phyloP scores from a whole-genome alignment of 176 grass and related monocot species.

The Raddia guianensis region DNA sequence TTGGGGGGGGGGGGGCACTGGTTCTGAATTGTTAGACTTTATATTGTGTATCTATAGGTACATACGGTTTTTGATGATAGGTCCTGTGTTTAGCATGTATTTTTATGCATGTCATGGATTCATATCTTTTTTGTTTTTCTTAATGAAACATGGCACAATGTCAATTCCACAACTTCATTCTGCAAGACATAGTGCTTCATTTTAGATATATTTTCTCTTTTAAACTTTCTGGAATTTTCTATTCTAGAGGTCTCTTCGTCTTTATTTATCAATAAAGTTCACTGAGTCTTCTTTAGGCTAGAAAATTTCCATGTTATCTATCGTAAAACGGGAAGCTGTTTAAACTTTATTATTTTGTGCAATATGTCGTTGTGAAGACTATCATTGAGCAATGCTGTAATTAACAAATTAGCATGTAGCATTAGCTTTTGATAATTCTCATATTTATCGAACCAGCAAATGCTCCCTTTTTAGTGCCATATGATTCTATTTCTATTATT shows the following conservation, averaged over 20 bases:
- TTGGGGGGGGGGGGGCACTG: background rate
- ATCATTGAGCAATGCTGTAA: constrained; percentile 10
- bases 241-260: constrained; percentile 7
- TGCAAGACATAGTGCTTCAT: background rate
- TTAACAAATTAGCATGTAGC: background rate
- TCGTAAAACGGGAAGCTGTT: background rate
- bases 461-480: background rate
- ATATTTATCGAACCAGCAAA: background rate
- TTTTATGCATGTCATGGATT: background rate
- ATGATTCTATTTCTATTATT: constrained; percentile 6
- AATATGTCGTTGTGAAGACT: background rate
- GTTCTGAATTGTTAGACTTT: background rate
- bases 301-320: background rate
- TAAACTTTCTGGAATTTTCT: background rate
- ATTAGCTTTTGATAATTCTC: background rate
- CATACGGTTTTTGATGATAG: background rate
- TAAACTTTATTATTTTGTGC: background rate
- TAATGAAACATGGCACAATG: background rate
- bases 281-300: background rate
- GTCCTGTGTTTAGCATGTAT: constrained; percentile 12
- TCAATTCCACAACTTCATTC: background rate
- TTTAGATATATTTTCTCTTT: background rate
- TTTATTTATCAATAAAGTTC: constrained; percentile 6
- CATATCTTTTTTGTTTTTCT: background rate
- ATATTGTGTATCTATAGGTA: background rate